Evolutionary conservation across 352 stramenopile genomes (phyloP).

Genomic region (Globisporangium irregulare): DNA sequence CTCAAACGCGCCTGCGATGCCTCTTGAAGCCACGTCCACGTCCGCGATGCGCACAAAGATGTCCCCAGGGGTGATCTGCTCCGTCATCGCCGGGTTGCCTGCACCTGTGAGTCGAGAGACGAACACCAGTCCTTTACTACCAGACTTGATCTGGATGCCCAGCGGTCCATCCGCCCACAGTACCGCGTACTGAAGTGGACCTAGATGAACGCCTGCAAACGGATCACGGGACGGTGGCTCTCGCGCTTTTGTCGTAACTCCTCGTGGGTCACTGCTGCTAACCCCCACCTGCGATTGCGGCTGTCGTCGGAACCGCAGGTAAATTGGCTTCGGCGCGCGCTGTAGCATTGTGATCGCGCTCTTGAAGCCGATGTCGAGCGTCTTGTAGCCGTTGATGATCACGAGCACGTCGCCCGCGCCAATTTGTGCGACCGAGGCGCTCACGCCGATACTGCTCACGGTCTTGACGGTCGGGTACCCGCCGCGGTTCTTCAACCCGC

Average conservation of each 20-base stretch:
- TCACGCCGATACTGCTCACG: conserved; percentile 54
- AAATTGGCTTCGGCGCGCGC: conserved; percentile 70
- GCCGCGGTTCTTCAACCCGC: conserved; percentile 70
- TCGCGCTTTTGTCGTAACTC: neutral
- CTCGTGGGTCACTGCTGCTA: neutral
- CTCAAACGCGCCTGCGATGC: conserved; percentile 75
- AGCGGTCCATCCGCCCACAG: conserved; percentile 73
- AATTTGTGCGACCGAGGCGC: conserved; percentile 67
- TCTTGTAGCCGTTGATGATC: conserved; percentile 69
- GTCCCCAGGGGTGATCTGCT: conserved; percentile 61
- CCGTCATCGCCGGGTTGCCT: conserved; percentile 43
- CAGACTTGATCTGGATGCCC: conserved; percentile 81
- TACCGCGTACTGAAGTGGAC: conserved; percentile 63
- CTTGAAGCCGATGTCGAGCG: conserved; percentile 77
- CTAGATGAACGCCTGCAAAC: conserved; percentile 7
- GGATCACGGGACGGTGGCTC: neutral
- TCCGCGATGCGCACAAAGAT: conserved; percentile 74
- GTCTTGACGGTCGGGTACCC: conserved; percentile 67
- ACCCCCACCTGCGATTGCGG: conserved; percentile 17
- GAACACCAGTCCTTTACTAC: conserved; percentile 55
- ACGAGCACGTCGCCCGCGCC: conserved; percentile 61
- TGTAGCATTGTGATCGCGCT: conserved; percentile 74
- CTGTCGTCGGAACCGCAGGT: conserved; percentile 58
- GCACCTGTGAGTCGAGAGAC: conserved; percentile 73
- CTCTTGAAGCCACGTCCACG: conserved; percentile 63